Conservation (phyloP, 768 basidiomycete species). For the Pholiota conissans region DNA sequence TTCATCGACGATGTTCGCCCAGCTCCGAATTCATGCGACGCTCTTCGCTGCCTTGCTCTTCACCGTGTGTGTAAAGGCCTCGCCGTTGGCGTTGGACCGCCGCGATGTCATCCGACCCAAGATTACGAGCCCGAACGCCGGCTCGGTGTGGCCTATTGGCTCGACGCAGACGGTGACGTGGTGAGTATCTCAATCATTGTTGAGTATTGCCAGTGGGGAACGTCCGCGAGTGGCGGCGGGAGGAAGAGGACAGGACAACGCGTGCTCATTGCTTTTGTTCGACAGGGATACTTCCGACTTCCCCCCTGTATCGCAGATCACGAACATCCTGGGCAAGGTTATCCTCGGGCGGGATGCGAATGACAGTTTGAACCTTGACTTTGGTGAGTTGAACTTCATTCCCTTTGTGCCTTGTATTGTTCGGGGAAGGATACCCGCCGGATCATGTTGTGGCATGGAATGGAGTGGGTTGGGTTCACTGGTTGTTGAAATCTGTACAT, state of each 20-base stretch:
- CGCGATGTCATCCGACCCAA: constrained; percentile 51
- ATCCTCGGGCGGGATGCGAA: constrained; percentile 49
- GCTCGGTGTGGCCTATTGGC: constrained; percentile 53
- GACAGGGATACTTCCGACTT: constrained; percentile 53
- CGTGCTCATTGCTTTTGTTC: neutral
- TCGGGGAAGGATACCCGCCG: neutral
- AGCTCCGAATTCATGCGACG: constrained; percentile 24
- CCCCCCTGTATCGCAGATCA: constrained; percentile 43
- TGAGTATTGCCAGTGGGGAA: neutral
- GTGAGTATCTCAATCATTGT: constrained; percentile 31
- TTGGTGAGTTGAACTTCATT: constrained; percentile 41
- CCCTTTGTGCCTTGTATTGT: neutral
- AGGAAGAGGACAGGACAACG: neutral
- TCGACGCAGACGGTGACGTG: constrained; percentile 50
- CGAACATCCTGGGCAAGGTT: constrained; percentile 50
- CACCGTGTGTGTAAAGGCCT: constrained; percentile 27
- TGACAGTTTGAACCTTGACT: constrained; percentile 52
- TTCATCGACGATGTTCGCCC: constrained; percentile 27
- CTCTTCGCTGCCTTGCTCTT: constrained; percentile 13
- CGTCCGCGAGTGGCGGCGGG: neutral
- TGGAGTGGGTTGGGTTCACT: neutral
- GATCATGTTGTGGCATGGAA: neutral
- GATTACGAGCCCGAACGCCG: constrained; percentile 46
- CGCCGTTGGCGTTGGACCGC: constrained; percentile 36
- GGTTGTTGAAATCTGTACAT: too few species aligned